Conservation (phyloP, 768 basidiomycete species). For the Phaeotremella skinneri region DNA sequence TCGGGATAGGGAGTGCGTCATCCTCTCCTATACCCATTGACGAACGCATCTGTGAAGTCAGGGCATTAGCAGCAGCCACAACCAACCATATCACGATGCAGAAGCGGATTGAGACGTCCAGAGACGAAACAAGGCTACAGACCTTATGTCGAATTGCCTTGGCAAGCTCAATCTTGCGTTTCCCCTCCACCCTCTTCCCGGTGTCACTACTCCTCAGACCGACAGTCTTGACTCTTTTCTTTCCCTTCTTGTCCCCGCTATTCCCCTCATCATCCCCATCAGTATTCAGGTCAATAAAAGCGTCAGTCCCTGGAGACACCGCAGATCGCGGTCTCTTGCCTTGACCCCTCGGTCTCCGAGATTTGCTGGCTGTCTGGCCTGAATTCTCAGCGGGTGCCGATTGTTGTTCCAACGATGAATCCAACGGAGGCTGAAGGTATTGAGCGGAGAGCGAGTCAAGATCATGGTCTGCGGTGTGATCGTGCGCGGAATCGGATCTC, state of each 20-base stretch:
- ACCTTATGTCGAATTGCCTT: slow-evolving; percentile 25
- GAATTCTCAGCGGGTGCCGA: too few species aligned
- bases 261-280: slow-evolving; percentile 2
- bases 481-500: neutral
- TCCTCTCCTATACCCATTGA: slow-evolving; percentile 15
- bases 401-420: too few species aligned
- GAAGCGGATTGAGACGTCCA: too few species aligned
- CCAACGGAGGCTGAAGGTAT: neutral
- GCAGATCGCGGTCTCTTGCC: neutral
- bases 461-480: neutral
- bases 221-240: slow-evolving; percentile 3
- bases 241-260: slow-evolving; percentile 3
- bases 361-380: neutral
- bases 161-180: slow-evolving; percentile 22
- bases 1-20: slow-evolving; percentile 15
- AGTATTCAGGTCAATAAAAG: neutral
- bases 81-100: neutral
- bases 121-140: slow-evolving; percentile 2
- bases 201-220: slow-evolving; percentile 19
- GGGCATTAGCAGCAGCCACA: neutral
- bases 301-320: neutral
- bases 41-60: slow-evolving; percentile 13
- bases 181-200: slow-evolving; percentile 35
- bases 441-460: neutral
- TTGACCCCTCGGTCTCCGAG: slow-evolving; percentile 1